Evolutionary conservation across 805 yeast genomes (phyloP).

Genomic region (Wilhelminamyces savonicus): DNA sequence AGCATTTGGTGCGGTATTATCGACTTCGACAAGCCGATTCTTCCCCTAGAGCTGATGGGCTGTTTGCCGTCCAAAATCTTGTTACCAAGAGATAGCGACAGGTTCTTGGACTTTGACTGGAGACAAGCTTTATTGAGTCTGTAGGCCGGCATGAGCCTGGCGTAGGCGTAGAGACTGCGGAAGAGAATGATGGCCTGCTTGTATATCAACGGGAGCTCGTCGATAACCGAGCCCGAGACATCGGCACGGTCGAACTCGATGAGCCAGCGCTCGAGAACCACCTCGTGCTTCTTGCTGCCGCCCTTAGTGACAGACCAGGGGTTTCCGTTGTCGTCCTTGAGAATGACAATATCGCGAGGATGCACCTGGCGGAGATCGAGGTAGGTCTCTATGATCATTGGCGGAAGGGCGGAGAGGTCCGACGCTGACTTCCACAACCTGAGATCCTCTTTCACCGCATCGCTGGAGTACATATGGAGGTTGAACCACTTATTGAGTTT

Average conservation of each 20-base stretch:
- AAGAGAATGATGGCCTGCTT: slow-evolving; percentile 70
- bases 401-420: slow-evolving; percentile 52
- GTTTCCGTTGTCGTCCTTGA: slow-evolving; percentile 49
- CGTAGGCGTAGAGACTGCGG: slow-evolving; percentile 63
- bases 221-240: slow-evolving; percentile 26
- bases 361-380: slow-evolving; percentile 58
- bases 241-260: slow-evolving; percentile 62
- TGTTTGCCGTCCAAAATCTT: slow-evolving; percentile 70
- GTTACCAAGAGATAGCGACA: slow-evolving; percentile 43
- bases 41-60: slow-evolving; percentile 73
- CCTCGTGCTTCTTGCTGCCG: slow-evolving; percentile 64
- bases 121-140: slow-evolving; percentile 10
- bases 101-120: slow-evolving; percentile 4
- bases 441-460: slow-evolving; percentile 47
- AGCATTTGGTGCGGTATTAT: slow-evolving; percentile 41
- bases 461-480: slow-evolving; percentile 37
- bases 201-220: slow-evolving; percentile 63
- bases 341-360: slow-evolving; percentile 51
- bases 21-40: slow-evolving; percentile 76
- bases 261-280: slow-evolving; percentile 94
- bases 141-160: slow-evolving; percentile 67
- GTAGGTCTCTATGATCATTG: slow-evolving; percentile 80
- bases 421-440: slow-evolving; percentile 49
- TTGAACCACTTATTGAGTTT: slow-evolving; percentile 60
- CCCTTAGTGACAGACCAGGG: slow-evolving; percentile 51